Percentiles rank a stretch among this genome's conserved stretches.
These are phyloP conservation scores for Begonia fuchsioides DNA, from an alignment of 306 rosid species.

Conservation along the genomic window DNA sequence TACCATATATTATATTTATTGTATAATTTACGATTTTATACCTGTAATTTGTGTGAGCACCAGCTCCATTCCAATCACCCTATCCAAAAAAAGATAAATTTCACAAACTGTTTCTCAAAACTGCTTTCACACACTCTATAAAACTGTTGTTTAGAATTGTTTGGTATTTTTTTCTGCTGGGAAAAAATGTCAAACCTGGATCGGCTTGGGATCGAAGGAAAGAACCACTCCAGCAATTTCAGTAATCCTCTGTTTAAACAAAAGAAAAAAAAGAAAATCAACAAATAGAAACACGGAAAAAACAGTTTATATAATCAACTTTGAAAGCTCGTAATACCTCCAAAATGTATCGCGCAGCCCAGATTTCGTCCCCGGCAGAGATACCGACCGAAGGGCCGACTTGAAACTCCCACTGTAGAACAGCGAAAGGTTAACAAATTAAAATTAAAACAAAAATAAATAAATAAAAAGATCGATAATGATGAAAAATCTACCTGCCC, in stretches of 20 bases:
- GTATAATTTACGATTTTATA: constrained; percentile 1
- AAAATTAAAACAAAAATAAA: neutral
- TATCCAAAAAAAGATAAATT: neutral
- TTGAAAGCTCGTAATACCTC: constrained; percentile 22
- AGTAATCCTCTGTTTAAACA: constrained; percentile 35
- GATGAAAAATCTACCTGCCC: constrained; percentile 29
- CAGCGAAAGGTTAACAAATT: neutral
- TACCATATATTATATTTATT: no score
- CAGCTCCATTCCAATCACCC: constrained; percentile 85
- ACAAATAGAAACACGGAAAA: neutral
- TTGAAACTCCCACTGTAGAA: constrained; percentile 50
- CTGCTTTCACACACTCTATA: no score
- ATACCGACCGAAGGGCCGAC: constrained; percentile 55
- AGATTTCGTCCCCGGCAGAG: constrained; percentile 50
- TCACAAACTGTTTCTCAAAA: no score
- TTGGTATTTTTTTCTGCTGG: no score
- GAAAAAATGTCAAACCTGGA: constrained; percentile 19
- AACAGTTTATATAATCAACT: neutral
- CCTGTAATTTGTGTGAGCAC: constrained; percentile 69
- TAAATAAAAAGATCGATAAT: neutral
- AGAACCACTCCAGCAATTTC: constrained; percentile 48
- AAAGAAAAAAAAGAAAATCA: neutral
- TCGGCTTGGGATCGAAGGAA: constrained; percentile 58
- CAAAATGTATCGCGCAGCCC: constrained; percentile 50
- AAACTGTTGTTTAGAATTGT: no score